phyloP scores from a whole-genome alignment of 2,329 filamentous ascomycete species.

The Erysiphe pulchra region DNA sequence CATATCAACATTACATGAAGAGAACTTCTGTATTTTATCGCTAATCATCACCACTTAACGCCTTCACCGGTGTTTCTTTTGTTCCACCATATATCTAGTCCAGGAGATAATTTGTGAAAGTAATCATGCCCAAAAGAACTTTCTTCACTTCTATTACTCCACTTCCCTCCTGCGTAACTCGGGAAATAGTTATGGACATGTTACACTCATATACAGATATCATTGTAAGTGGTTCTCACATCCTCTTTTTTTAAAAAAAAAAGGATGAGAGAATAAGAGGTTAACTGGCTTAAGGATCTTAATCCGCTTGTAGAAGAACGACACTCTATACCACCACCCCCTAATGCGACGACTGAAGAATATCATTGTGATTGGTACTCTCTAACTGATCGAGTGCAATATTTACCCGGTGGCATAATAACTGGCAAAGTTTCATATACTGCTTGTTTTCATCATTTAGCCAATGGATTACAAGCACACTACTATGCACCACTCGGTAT shows the following conservation, averaged over 20 bases:
- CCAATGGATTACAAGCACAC: conserved; percentile 54
- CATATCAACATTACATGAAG: no score
- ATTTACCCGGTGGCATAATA: conserved; percentile 38
- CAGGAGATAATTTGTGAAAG: no score
- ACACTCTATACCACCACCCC: conserved; percentile 38
- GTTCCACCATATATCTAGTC: no score
- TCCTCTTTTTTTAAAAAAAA: not conserved
- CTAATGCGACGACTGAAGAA: conserved; percentile 44
- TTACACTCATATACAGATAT: conserved; percentile 59
- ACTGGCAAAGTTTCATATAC: conserved; percentile 51
- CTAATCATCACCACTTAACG: no score
- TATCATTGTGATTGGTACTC: conserved; percentile 51
- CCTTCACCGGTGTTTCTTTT: no score
- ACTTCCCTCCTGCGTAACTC: conserved; percentile 39
- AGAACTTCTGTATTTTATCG: no score
- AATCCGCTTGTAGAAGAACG: conserved; percentile 62
- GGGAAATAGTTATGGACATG: conserved; percentile 45
- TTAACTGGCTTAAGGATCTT: conserved; percentile 25
- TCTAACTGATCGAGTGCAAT: conserved; percentile 51
- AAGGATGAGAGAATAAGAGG: not conserved
- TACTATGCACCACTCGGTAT: conserved; percentile 62
- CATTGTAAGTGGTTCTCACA: conserved; percentile 22
- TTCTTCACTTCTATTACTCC: conserved; percentile 59
- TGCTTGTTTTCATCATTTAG: conserved; percentile 52
- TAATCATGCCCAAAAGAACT: conserved; percentile 12